Conservation (phyloP, 73 alveolate species). For the Paramecium sexaurelia region DNA sequence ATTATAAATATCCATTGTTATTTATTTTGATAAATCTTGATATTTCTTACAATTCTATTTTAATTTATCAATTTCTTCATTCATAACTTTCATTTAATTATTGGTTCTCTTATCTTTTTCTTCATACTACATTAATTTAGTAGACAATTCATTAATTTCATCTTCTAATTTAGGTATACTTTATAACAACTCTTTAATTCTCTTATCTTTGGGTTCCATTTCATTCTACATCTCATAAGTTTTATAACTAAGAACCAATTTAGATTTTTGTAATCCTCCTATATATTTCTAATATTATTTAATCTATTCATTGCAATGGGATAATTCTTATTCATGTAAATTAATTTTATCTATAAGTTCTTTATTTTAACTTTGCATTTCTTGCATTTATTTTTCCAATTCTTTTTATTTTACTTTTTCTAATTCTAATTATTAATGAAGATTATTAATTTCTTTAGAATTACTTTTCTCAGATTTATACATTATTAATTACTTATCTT, state of each 20-base stretch:
- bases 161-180: conserved; percentile 21
- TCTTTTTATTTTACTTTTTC: background rate
- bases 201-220: background rate
- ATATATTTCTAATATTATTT: background rate
- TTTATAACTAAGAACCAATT: background rate
- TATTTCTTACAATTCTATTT: background rate
- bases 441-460: background rate
- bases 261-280: background rate
- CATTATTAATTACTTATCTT: background rate
- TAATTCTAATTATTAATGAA: background rate
- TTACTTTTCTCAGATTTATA: background rate
- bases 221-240: background rate
- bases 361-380: background rate
- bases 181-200: background rate
- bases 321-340: background rate
- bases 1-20: background rate
- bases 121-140: background rate
- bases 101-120: background rate
- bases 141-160: background rate
- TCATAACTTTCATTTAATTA: background rate
- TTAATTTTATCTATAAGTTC: background rate
- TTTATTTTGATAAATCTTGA: background rate
- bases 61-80: background rate
- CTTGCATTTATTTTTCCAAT: background rate
- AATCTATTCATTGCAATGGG: background rate